A percentile compares a stretch with the other conserved stretches of the same genome.
phyloP scores from a whole-genome alignment of 139 green algal species.

The Gonium pectorale region DNA sequence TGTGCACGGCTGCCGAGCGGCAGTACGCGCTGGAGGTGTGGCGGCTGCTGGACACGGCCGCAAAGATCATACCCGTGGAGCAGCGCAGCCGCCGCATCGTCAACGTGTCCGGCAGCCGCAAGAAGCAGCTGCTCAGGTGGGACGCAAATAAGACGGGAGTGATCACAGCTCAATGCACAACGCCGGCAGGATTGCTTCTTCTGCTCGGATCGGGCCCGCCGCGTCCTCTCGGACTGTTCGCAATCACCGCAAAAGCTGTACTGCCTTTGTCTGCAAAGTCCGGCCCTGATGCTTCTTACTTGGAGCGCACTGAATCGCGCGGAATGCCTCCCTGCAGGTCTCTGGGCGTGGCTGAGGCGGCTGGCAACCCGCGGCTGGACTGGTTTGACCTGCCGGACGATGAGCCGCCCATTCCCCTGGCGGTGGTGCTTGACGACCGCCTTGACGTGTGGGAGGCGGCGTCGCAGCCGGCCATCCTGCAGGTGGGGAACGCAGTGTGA shows the following conservation, averaged over 20 bases:
- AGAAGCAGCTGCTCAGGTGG: conserved; percentile 53
- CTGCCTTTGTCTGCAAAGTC: too few relatives aligned
- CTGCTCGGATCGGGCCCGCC: too few relatives aligned
- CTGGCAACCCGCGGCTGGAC: conserved; percentile 18
- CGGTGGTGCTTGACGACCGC: conserved; percentile 86
- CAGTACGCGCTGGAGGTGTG: conserved; percentile 90
- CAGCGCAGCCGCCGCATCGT: conserved; percentile 44
- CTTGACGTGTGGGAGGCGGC: conserved; percentile 84
- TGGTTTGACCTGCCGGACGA: conserved; percentile 27
- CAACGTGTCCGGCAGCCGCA: conserved; percentile 50
- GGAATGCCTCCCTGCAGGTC: conserved; percentile 9
- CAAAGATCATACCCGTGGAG: conserved; percentile 72
- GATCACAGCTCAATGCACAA: too few relatives aligned
- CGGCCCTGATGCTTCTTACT: too few relatives aligned
- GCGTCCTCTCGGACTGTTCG: too few relatives aligned
- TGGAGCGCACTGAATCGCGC: too few relatives aligned
- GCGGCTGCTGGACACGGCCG: conserved; percentile 80
- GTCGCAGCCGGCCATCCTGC: conserved; percentile 72
- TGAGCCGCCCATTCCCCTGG: conserved; percentile 68
- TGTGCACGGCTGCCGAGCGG: conserved; percentile 88
- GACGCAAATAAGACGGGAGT: too few relatives aligned
- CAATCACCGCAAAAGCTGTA: too few relatives aligned
- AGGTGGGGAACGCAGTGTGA: conserved; percentile 63
- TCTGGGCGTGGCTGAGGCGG: conserved; percentile 13
- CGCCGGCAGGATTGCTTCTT: too few relatives aligned